Percentiles rank a stretch among this genome's conserved stretches.
These are phyloP conservation scores for Rhynchospora breviuscula DNA, from an alignment of 176 grass and related monocot genomes.

Conservation along the genomic window DNA sequence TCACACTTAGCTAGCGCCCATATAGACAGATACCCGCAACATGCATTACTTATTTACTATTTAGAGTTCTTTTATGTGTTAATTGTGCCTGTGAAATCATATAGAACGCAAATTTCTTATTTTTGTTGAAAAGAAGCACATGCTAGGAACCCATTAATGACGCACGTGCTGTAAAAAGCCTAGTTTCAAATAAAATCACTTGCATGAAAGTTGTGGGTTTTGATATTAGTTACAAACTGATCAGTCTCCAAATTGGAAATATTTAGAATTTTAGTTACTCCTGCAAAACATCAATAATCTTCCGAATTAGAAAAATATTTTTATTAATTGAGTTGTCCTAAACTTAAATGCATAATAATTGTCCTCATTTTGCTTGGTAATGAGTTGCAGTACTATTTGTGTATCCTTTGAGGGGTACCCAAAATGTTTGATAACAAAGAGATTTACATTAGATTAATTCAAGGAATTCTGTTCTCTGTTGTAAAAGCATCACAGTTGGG, in stretches of 20 bases:
- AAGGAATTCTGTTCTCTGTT: neutral
- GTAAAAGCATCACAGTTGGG: neutral
- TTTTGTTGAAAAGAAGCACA: neutral
- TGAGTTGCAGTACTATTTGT: neutral
- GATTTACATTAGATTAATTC: neutral
- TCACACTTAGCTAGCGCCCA: neutral
- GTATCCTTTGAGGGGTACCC: neutral
- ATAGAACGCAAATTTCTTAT: neutral
- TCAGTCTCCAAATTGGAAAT: neutral
- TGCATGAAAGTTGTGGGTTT: neutral
- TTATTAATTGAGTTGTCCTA: neutral
- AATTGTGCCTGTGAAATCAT: neutral
- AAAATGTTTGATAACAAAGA: neutral
- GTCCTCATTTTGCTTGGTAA: neutral
- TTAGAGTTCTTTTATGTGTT: neutral
- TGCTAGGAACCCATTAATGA: neutral
- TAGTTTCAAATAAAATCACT: neutral
- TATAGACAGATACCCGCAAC: neutral
- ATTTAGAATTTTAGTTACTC: neutral
- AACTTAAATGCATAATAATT: no score
- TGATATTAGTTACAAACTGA: neutral
- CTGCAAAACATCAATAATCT: neutral
- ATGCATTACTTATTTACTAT: neutral
- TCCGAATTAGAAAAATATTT: neutral
- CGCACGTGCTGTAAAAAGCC: neutral